phyloP scores from a whole-genome alignment of 2,329 filamentous ascomycete genomes.

The Arthrinium phaeospermum region DNA sequence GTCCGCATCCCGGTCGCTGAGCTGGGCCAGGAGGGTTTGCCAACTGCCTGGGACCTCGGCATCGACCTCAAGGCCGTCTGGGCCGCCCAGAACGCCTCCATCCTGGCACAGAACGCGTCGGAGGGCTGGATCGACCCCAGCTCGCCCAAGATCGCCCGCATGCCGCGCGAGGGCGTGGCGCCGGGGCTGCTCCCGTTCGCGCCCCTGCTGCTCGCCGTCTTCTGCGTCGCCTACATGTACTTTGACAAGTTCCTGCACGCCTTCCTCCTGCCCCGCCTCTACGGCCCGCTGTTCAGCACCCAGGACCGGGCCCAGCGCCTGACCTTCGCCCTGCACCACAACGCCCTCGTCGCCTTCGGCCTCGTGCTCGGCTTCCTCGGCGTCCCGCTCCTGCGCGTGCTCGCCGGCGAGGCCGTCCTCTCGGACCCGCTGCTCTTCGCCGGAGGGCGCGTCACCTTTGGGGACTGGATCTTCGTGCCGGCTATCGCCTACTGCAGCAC shows the following conservation, averaged over 20 bases:
- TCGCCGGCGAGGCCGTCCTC: not conserved
- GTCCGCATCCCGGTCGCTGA: too few species aligned
- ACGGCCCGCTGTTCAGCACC: not conserved
- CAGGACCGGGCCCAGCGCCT: not conserved
- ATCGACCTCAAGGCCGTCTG: too few species aligned
- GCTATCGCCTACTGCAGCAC: not conserved
- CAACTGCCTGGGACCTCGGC: too few species aligned
- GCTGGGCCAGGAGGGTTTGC: too few species aligned
- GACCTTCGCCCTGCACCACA: not conserved
- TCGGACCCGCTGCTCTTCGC: not conserved
- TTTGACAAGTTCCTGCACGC: not conserved
- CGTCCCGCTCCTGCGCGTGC: not conserved
- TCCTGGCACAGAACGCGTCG: not conserved
- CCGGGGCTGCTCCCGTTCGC: not conserved
- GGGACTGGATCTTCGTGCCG: not conserved
- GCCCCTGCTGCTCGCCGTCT: not conserved
- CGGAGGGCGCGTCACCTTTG: not conserved
- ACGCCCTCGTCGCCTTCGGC: not conserved
- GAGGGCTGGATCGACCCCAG: too few species aligned
- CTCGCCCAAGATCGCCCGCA: not conserved
- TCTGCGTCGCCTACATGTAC: not conserved
- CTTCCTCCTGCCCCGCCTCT: not conserved
- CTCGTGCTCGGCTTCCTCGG: not conserved
- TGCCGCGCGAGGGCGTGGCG: not conserved
- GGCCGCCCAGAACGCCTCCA: too few species aligned